These are phyloP conservation scores for Barnettozyma siamensis DNA, from an alignment of 805 yeast genomes.

Conservation along the genomic window DNA sequence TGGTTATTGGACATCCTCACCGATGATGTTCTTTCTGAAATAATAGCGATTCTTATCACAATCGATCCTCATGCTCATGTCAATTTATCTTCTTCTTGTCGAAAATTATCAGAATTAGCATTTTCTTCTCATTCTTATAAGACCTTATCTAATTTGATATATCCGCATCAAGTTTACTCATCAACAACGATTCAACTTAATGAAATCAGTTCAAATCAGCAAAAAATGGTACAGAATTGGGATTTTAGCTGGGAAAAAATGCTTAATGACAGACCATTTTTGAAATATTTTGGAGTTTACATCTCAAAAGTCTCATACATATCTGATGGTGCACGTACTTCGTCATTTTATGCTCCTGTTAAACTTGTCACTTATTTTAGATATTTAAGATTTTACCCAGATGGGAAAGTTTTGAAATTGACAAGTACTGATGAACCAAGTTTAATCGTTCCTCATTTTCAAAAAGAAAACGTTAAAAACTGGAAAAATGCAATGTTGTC, in stretches of 20 bases:
- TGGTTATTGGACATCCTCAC: constrained; percentile 42
- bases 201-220: constrained; percentile 30
- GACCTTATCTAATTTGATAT: constrained; percentile 42
- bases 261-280: constrained; percentile 57
- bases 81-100: constrained; percentile 52
- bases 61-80: constrained; percentile 62
- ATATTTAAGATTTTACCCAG: constrained; percentile 72
- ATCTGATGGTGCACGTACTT: constrained; percentile 73
- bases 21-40: constrained; percentile 49
- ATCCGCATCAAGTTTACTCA: constrained; percentile 49
- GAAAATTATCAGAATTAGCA: constrained; percentile 50
- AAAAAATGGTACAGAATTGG: constrained; percentile 35
- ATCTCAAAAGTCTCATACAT: constrained; percentile 80
- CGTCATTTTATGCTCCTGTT: constrained; percentile 63
- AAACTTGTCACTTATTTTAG: constrained; percentile 85
- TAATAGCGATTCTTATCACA: constrained; percentile 42
- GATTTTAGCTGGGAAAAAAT: constrained; percentile 32
- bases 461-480: constrained; percentile 28
- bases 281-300: constrained; percentile 79
- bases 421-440: constrained; percentile 70
- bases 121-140: constrained; percentile 49
- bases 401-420: constrained; percentile 68
- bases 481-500: constrained; percentile 29
- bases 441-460: constrained; percentile 53
- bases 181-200: constrained; percentile 35